Evolutionary conservation across 1,284 basidiomycete genomes (phyloP).

Genomic region (Puccinia hordei): DNA sequence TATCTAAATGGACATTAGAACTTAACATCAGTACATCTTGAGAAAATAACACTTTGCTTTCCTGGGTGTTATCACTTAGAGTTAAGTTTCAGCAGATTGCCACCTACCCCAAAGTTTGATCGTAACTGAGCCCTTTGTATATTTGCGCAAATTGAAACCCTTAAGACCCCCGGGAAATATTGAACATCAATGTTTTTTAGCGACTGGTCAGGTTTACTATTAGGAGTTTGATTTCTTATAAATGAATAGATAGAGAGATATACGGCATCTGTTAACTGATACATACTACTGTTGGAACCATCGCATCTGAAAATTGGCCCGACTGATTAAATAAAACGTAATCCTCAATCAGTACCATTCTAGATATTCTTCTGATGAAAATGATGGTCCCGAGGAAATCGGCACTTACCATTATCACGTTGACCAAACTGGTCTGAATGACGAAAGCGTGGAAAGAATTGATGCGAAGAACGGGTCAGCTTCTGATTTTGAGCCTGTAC

Average conservation of each 20-base stretch:
- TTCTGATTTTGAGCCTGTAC: neutral
- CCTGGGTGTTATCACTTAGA: neutral
- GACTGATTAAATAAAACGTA: slow-evolving; percentile 39
- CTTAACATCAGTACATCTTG: neutral
- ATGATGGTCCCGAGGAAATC: neutral
- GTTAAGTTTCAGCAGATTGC: neutral
- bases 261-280: neutral
- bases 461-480: neutral
- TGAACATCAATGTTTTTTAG: neutral
- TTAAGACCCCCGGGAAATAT: neutral
- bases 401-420: slow-evolving; percentile 55
- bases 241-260: neutral
- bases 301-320: slow-evolving; percentile 54
- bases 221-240: neutral
- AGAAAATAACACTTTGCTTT: neutral
- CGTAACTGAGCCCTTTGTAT: slow-evolving; percentile 57
- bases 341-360: neutral
- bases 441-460: neutral
- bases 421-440: slow-evolving; percentile 57
- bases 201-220: neutral
- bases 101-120: slow-evolving; percentile 55
- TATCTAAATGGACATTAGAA: slow-evolving; percentile 42
- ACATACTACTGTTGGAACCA: slow-evolving; percentile 57
- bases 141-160: slow-evolving; percentile 57
- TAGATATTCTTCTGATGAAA: neutral